Percentiles rank a stretch among this genome's conserved stretches.
Conservation (phyloP, 768 basidiomycete genomes). For the Cyclocybe cylindracea region DNA sequence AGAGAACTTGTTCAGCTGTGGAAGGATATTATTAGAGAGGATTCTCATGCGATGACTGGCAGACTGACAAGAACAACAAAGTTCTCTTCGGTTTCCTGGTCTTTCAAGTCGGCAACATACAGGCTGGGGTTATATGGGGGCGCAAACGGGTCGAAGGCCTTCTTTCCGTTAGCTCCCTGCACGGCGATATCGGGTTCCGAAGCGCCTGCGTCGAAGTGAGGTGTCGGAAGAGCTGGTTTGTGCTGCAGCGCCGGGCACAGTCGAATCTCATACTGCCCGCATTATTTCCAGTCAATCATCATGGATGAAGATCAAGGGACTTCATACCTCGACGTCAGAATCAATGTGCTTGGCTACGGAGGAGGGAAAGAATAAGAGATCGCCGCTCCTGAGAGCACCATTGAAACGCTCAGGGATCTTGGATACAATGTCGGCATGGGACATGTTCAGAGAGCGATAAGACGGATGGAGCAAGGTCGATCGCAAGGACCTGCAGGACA, state of each 20-base stretch:
- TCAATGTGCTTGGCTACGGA: slow-evolving; percentile 62
- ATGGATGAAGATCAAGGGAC: background rate
- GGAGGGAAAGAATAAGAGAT: slow-evolving; percentile 81
- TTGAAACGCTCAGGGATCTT: slow-evolving; percentile 56
- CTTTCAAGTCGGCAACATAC: slow-evolving; percentile 71
- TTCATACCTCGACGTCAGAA: slow-evolving; percentile 60
- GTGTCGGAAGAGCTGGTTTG: slow-evolving; percentile 60
- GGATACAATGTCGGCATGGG: slow-evolving; percentile 53
- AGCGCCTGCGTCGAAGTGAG: slow-evolving; percentile 30
- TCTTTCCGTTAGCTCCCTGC: slow-evolving; percentile 28
- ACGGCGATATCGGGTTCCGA: slow-evolving; percentile 21
- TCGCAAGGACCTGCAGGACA: background rate
- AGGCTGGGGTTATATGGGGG: slow-evolving; percentile 83
- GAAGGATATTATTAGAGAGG: background rate
- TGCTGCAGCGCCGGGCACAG: slow-evolving; percentile 84
- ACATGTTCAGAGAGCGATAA: slow-evolving; percentile 22
- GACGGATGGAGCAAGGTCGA: background rate
- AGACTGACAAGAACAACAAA: slow-evolving; percentile 70
- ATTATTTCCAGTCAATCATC: background rate
- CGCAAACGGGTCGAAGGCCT: slow-evolving; percentile 68
- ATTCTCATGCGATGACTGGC: background rate
- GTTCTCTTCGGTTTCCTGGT: slow-evolving; percentile 54
- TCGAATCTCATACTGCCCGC: slow-evolving; percentile 77
- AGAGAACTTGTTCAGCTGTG: slow-evolving; percentile 83
- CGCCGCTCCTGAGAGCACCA: slow-evolving; percentile 60